Evolutionary conservation across 2,329 filamentous ascomycete genomes (phyloP), one percentile per base, ranked within the genome.

Genomic region (Didymella pinodella): DNA sequence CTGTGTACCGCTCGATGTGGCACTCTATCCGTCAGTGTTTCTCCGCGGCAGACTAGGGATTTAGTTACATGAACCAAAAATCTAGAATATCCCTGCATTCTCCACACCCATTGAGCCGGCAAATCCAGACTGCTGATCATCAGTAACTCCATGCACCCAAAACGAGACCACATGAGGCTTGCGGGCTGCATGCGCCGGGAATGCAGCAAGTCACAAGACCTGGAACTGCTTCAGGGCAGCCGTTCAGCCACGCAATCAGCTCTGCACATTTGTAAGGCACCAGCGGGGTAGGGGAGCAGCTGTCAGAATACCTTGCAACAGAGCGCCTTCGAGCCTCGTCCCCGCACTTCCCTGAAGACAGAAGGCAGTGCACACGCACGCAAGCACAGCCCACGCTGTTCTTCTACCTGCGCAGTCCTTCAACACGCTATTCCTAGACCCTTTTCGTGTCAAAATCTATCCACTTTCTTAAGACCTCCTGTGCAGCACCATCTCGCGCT

Each of bases 111-210:
- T 46, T 49, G 55, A 58, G 45, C 55, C 55, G 49, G 45, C 25
- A 26, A 46, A 29, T 48, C 48, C 41, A 60, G 57, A 55, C 52
- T 60, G 56, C 56, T 59, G 56, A 59, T 59, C 56, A 34, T 47
- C 46, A 28, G 40, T 31, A 31, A 25, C 48, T 31, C 40, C 46
- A 59, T 40, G 32, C 45, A 46, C 50, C 50, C 56, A 59, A 31
- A 31, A 32, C 32, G 50, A 59, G 28, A 45, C 46, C 38, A 32
- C 25, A 31, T 7, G 28, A 47, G 28, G 38, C 45, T 46, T 18
- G 49, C 18, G 49, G 16, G 40, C 46, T 49, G 45, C 45, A 46
- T 57, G 48, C 44, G 44, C 43, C 16, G 34, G 28, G 25, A 38
- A 26, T 31, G 54, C 44, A 48, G 43, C 48, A 47, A 36, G 48